Percentiles rank a stretch among this genome's conserved stretches.
These are phyloP conservation scores for Parascedosporium putredinis DNA, from an alignment of 2,329 filamentous ascomycete species.

Conservation along the genomic window DNA sequence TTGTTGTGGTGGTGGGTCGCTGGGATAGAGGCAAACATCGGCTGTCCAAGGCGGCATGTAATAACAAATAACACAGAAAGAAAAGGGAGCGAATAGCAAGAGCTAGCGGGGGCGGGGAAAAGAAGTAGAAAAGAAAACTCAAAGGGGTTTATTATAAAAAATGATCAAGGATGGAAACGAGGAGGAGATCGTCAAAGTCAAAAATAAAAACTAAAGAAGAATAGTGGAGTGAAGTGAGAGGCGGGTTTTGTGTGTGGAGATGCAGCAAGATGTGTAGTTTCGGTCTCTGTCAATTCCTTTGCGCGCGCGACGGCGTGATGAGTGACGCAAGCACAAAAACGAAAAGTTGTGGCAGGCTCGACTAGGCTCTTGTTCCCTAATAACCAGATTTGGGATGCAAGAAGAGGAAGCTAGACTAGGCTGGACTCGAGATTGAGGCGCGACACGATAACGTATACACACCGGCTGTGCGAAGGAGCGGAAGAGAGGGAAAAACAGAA, in stretches of 20 bases:
- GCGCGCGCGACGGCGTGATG: not conserved
- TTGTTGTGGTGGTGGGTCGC: not conserved
- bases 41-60: not conserved
- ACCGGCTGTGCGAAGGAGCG: not conserved
- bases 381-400: not conserved
- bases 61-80: not conserved
- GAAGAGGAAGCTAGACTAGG: not conserved
- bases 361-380: not conserved
- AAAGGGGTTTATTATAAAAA: not conserved
- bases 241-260: not conserved
- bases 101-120: not conserved
- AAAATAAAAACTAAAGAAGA: slow-evolving; percentile 5
- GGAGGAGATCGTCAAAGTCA: no score
- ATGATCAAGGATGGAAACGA: not conserved
- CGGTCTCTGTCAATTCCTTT: not conserved
- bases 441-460: not conserved
- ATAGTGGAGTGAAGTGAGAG: not conserved
- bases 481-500: not conserved
- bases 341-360: not conserved
- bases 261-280: no score
- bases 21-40: not conserved
- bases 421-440: no score
- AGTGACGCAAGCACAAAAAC: not conserved
- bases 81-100: not conserved
- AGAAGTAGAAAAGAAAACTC: not conserved